phyloP scores from a whole-genome alignment of 139 green algal genomes.

The Choricystis sp. region DNA sequence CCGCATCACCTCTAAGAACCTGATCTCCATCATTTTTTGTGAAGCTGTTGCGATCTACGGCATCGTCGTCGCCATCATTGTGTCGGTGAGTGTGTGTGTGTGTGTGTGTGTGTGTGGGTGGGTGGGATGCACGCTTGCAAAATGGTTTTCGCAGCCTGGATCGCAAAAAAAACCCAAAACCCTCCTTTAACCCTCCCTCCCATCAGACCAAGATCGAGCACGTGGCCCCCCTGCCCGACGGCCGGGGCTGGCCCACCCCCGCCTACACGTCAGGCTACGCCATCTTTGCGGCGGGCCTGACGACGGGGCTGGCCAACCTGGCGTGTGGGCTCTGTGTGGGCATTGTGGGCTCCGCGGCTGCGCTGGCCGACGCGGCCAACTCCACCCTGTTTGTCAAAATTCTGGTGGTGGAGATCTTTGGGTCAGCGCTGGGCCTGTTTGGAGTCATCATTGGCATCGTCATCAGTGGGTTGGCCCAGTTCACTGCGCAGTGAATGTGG shows the following conservation, averaged over 20 bases:
- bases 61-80: slow-evolving; percentile 97
- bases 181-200: no score
- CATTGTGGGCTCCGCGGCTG: slow-evolving; percentile 86
- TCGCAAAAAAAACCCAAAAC: no score
- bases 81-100: no score
- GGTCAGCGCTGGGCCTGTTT: slow-evolving; percentile 81
- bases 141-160: no score
- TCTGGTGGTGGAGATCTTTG: slow-evolving; percentile 99
- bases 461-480: slow-evolving; percentile 31
- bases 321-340: slow-evolving; percentile 97
- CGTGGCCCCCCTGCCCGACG: slow-evolving; percentile 14
- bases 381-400: slow-evolving; percentile 99
- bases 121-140: no score
- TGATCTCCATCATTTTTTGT: slow-evolving; percentile 99
- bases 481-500: no score
- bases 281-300: slow-evolving; percentile 83
- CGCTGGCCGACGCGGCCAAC: slow-evolving; percentile 94
- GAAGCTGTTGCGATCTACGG: slow-evolving; percentile 98
- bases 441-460: slow-evolving; percentile 92
- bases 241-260: slow-evolving; percentile 10
- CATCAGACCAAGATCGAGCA: slow-evolving; percentile 87
- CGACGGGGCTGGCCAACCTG: slow-evolving; percentile 89
- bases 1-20: slow-evolving; percentile 96
- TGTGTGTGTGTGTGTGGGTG: no score
- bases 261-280: slow-evolving; percentile 67